Percentiles rank a stretch among this genome's conserved stretches.
Evolutionary conservation across 306 rosid genomes (phyloP).

Genomic region (Prunus kanzakura): DNA sequence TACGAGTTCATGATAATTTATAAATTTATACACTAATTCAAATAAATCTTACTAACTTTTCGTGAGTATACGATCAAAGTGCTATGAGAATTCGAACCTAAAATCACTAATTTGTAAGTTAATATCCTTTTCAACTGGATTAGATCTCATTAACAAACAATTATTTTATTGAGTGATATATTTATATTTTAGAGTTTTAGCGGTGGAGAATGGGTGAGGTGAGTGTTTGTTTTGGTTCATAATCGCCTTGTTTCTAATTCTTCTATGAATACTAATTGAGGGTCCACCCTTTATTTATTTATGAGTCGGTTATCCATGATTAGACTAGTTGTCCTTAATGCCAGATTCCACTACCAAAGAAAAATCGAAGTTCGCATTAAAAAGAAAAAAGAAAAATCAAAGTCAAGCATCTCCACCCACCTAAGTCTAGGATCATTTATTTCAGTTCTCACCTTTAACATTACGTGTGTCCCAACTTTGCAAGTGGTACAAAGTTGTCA

Average conservation of each 20-base stretch:
- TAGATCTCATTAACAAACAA: too few relatives aligned
- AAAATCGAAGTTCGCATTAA: too few relatives aligned
- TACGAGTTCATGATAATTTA: too few relatives aligned
- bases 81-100: rapidly evolving
- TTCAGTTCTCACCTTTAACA: not conserved
- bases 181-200: not conserved
- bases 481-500: too few relatives aligned
- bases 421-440: not conserved
- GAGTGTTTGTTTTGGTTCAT: not conserved
- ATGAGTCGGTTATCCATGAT: not conserved
- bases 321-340: not conserved
- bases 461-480: not conserved
- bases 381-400: not conserved
- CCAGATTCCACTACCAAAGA: not conserved
- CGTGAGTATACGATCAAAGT: rapidly evolving
- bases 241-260: too few relatives aligned
- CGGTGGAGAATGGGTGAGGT: not conserved
- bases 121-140: too few relatives aligned
- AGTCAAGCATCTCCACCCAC: not conserved
- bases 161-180: too few relatives aligned
- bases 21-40: too few relatives aligned
- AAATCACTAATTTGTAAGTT: too few relatives aligned
- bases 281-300: not conserved
- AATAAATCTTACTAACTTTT: too few relatives aligned
- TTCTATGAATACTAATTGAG: not conserved